Conservation (phyloP, 140 eudicot genomes). For the Stevia rebaudiana region DNA sequence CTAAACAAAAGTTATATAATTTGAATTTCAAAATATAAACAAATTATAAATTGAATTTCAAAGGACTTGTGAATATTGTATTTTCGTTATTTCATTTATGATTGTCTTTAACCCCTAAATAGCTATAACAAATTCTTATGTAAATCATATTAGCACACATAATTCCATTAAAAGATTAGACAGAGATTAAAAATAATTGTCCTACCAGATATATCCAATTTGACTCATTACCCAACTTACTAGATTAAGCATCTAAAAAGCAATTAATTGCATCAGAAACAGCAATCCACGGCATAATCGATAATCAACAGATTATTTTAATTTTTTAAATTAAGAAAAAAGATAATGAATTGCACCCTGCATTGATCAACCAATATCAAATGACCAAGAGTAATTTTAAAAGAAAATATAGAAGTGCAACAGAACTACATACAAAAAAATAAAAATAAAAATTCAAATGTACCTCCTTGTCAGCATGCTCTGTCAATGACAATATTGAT, state of each 20-base stretch:
- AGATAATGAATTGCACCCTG: background rate
- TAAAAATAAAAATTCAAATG: background rate
- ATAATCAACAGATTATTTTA: background rate
- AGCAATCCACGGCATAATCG: background rate
- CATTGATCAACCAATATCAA: background rate
- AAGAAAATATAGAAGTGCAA: background rate
- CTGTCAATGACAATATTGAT: conserved; percentile 72
- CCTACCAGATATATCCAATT: background rate
- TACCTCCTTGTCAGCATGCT: conserved; percentile 86
- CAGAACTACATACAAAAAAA: no score
- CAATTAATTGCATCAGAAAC: no score
- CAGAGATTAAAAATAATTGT: no score
- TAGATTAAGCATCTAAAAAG: no score
- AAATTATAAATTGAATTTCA: no score
- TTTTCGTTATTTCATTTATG: no score
- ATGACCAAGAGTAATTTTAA: background rate
- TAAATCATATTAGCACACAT: background rate
- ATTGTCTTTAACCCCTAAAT: no score
- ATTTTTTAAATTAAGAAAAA: background rate
- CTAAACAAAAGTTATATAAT: no score
- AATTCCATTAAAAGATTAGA: background rate
- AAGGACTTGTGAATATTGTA: no score
- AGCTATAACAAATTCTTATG: background rate
- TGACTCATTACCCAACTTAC: background rate
- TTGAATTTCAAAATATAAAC: no score